Evolutionary conservation across 345 rosid genomes (phyloP).

Genomic region (Eucalyptus erythrocorys): DNA sequence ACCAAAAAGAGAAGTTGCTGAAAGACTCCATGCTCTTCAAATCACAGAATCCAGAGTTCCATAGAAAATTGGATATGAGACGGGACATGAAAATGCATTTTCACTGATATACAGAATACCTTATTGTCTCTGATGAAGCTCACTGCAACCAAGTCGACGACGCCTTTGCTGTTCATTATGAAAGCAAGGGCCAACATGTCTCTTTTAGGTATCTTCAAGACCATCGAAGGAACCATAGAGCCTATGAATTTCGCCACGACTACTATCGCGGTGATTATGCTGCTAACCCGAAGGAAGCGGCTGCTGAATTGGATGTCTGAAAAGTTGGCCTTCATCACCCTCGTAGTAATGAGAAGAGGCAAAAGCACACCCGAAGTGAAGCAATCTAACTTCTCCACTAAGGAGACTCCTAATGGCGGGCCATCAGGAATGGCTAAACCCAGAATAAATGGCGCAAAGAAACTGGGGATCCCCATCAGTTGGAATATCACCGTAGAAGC

Average conservation of each 20-base stretch:
- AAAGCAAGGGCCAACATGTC: not conserved
- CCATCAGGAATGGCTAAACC: slow-evolving; percentile 11
- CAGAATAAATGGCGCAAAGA: not conserved
- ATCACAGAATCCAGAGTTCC: not conserved
- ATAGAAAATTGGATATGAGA: not conserved
- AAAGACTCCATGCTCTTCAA: not conserved
- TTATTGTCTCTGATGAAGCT: not conserved
- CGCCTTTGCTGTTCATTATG: not conserved
- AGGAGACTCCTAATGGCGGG: slow-evolving; percentile 11
- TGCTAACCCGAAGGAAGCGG: not conserved
- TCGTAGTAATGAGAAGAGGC: not conserved
- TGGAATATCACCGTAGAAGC: not conserved
- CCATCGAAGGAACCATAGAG: not conserved
- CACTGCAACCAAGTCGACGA: not conserved
- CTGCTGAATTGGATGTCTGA: not conserved
- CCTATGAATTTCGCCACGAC: not conserved
- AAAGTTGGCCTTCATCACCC: slow-evolving; percentile 2
- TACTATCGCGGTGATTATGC: not conserved
- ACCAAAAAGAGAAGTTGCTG: not conserved
- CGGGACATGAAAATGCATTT: not conserved
- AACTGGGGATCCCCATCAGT: not conserved
- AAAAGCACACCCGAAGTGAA: slow-evolving; percentile 1
- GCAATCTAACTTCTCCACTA: slow-evolving; percentile 7
- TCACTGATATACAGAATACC: not conserved
- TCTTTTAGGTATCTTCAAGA: not conserved